Evolutionary conservation across 2,329 filamentous ascomycete species (phyloP).

Genomic region (Alternaria triticimaculans): DNA sequence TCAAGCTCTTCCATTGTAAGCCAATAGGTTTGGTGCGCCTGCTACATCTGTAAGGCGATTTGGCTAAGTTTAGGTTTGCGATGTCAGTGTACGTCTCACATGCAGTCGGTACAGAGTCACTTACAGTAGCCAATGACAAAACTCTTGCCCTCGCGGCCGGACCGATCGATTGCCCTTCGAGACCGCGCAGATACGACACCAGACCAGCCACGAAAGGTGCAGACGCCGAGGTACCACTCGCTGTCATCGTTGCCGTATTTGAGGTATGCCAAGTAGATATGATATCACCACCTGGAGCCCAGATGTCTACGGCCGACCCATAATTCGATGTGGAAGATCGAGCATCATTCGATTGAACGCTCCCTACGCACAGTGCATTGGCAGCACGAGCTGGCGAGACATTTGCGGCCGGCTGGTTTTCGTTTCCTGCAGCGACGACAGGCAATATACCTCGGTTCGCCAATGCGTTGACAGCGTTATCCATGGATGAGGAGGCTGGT

Average conservation of each 20-base stretch:
- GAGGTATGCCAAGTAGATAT: slow-evolving; percentile 56
- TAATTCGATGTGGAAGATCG: slow-evolving; percentile 41
- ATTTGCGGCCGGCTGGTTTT: slow-evolving; percentile 32
- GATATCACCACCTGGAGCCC: slow-evolving; percentile 46
- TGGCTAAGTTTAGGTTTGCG: not conserved
- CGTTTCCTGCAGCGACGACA: slow-evolving; percentile 48
- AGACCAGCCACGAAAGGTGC: slow-evolving; percentile 72
- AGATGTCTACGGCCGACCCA: slow-evolving; percentile 47
- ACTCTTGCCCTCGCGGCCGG: slow-evolving; percentile 27
- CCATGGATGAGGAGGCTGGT: slow-evolving; percentile 30
- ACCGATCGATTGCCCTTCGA: slow-evolving; percentile 46
- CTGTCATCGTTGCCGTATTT: slow-evolving; percentile 50
- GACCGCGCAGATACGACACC: slow-evolving; percentile 70
- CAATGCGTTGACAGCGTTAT: slow-evolving; percentile 41
- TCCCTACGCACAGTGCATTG: slow-evolving; percentile 46
- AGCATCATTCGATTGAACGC: slow-evolving; percentile 33
- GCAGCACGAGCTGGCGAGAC: slow-evolving; percentile 43
- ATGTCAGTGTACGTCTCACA: not conserved
- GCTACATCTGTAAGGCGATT: slow-evolving; percentile 26
- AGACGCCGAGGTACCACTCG: slow-evolving; percentile 70
- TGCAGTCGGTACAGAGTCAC: not conserved
- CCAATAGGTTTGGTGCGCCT: slow-evolving; percentile 31
- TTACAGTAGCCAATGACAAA: slow-evolving; percentile 23
- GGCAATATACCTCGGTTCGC: slow-evolving; percentile 41
- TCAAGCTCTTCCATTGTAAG: slow-evolving; percentile 33